Conservation (phyloP, 352 stramenopile species). For the Phytophthora parvispora region DNA sequence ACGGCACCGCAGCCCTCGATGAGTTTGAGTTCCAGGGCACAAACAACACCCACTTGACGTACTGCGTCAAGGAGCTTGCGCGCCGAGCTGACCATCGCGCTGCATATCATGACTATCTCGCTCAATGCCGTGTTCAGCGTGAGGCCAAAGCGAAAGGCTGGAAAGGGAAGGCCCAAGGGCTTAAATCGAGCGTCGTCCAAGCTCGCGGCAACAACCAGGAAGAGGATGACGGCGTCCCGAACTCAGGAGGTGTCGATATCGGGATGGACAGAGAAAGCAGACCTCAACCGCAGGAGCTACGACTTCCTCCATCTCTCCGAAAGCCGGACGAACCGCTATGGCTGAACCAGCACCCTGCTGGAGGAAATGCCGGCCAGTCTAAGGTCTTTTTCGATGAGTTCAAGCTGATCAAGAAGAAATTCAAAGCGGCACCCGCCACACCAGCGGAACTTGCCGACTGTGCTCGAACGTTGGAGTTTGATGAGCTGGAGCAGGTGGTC, state of each 20-base stretch:
- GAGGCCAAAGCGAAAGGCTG: conserved; percentile 38
- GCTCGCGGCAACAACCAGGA: conserved; percentile 44
- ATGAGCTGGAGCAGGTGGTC: conserved; percentile 78
- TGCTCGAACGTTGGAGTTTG: conserved; percentile 62
- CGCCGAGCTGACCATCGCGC: conserved; percentile 73
- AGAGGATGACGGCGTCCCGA: conserved; percentile 27
- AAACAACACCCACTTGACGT: conserved; percentile 89
- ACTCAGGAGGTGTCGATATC: conserved; percentile 50
- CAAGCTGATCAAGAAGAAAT: conserved; percentile 94
- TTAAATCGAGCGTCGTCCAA: conserved; percentile 64
- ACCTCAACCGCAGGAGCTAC: conserved; percentile 52
- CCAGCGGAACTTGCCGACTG: conserved; percentile 94
- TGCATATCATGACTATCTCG: conserved; percentile 78
- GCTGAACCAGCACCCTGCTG: conserved; percentile 42
- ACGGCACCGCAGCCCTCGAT: conserved; percentile 77
- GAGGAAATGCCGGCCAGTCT: conserved; percentile 19
- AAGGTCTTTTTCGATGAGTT: conserved; percentile 86
- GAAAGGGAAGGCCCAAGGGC: conserved; percentile 35
- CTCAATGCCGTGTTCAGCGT: conserved; percentile 46
- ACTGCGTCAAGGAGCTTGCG: conserved; percentile 86
- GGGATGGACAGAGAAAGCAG: conserved; percentile 69
- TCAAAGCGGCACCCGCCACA: conserved; percentile 88
- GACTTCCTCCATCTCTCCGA: conserved; percentile 50
- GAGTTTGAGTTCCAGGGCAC: conserved; percentile 88
- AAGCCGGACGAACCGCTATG: conserved; percentile 73